Evolutionary conservation across 257 asterid genomes (phyloP).

Genomic region (Scutellaria baicalensis): DNA sequence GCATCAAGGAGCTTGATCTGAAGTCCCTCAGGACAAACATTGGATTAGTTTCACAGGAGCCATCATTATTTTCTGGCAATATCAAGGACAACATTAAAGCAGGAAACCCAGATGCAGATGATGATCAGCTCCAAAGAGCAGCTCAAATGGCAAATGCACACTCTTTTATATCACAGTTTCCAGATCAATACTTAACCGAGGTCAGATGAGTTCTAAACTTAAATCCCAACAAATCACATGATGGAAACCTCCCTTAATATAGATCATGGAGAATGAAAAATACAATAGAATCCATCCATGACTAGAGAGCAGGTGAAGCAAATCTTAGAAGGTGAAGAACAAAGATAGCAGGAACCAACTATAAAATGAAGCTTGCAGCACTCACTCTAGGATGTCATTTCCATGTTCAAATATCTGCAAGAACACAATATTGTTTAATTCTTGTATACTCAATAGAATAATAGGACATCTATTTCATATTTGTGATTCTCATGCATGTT

Average conservation of each 20-base stretch:
- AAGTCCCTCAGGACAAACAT: slow-evolving; percentile 64
- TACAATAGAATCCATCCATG: neutral
- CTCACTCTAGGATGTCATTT: no score
- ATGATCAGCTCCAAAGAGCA: slow-evolving; percentile 48
- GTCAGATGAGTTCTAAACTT: slow-evolving; percentile 22
- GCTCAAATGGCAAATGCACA: slow-evolving; percentile 79
- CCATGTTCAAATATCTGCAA: no score
- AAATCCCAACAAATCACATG: neutral
- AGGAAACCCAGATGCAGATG: slow-evolving; percentile 57
- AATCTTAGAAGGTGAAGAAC: no score
- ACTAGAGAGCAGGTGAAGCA: neutral
- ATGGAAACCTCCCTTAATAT: neutral
- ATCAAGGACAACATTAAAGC: slow-evolving; percentile 65
- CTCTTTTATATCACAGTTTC: slow-evolving; percentile 67
- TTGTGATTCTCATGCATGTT: neutral
- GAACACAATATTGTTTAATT: neutral
- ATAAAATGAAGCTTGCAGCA: no score
- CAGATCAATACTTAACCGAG: slow-evolving; percentile 66
- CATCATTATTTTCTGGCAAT: slow-evolving; percentile 66
- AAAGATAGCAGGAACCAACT: no score
- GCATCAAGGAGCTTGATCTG: slow-evolving; percentile 63
- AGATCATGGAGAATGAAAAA: neutral
- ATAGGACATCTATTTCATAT: neutral
- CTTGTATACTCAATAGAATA: neutral
- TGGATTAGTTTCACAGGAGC: slow-evolving; percentile 87